Evolutionary conservation across 257 asterid genomes (phyloP).

Genomic region (Fraxinus quadrangulata): DNA sequence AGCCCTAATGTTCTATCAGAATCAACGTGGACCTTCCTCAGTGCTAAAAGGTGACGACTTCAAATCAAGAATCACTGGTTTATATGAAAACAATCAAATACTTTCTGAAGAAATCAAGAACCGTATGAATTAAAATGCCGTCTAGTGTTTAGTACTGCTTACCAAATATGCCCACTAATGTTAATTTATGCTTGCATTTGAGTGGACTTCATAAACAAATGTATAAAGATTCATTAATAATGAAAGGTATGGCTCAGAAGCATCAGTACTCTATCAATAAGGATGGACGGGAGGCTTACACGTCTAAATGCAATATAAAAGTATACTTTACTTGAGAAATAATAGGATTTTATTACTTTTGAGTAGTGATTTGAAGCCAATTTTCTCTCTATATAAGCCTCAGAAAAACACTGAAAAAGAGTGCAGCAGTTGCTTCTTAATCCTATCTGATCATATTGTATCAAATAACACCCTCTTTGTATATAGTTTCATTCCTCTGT

Average conservation of each 20-base stretch:
- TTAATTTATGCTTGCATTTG: slow-evolving; percentile 16
- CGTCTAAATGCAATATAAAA: slow-evolving; percentile 36
- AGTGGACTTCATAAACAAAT: slow-evolving; percentile 18
- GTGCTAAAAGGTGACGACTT: slow-evolving; percentile 25
- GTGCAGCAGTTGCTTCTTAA: slow-evolving; percentile 62
- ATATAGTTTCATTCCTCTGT: slow-evolving; percentile 37
- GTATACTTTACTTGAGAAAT: slow-evolving; percentile 20
- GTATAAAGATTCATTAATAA: slow-evolving; percentile 23
- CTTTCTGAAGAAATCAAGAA: slow-evolving; percentile 5
- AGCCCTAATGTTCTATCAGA: slow-evolving; percentile 22
- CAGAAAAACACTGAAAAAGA: slow-evolving; percentile 22
- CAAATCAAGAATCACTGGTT: slow-evolving; percentile 22
- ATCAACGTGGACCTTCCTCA: slow-evolving; percentile 23
- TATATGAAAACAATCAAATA: slow-evolving; percentile 25
- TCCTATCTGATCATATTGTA: slow-evolving; percentile 30
- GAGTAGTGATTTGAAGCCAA: slow-evolving; percentile 20
- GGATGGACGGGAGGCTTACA: slow-evolving; percentile 45
- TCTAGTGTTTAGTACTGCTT: background rate
- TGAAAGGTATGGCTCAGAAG: slow-evolving; percentile 32
- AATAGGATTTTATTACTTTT: slow-evolving; percentile 15
- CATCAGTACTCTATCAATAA: slow-evolving; percentile 32
- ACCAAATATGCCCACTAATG: background rate
- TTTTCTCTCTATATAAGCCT: slow-evolving; percentile 41
- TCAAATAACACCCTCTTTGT: slow-evolving; percentile 48
- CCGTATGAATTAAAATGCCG: background rate